Percentiles rank a stretch among this genome's conserved stretches.
These are phyloP conservation scores for Fusarium buxicola DNA, from an alignment of 2,329 filamentous ascomycete genomes.

Conservation along the genomic window DNA sequence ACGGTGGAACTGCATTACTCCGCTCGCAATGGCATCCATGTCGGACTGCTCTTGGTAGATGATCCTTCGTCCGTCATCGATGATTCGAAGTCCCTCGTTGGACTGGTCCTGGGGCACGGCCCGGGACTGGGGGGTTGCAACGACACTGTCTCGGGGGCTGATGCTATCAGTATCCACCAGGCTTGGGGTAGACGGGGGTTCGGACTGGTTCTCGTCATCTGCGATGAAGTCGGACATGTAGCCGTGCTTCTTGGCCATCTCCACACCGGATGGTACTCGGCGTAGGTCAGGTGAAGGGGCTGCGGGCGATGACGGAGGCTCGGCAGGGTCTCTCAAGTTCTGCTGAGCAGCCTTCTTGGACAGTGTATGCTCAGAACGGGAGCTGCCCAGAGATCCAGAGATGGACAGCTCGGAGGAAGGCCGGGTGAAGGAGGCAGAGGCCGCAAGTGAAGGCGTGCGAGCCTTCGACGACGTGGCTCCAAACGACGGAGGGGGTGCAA, in stretches of 20 bases:
- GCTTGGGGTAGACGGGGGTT: slow-evolving; percentile 47
- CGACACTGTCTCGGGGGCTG: slow-evolving; percentile 45
- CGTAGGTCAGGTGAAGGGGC: slow-evolving; percentile 30
- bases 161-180: slow-evolving; percentile 48
- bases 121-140: slow-evolving; percentile 43
- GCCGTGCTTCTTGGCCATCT: slow-evolving; percentile 45
- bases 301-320: slow-evolving; percentile 32
- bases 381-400: slow-evolving; percentile 37
- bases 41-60: slow-evolving; percentile 45
- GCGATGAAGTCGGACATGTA: slow-evolving; percentile 46
- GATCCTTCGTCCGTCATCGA: slow-evolving; percentile 45
- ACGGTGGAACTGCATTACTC: slow-evolving; percentile 41
- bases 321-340: slow-evolving; percentile 36
- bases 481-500: slow-evolving; percentile 22
- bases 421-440: slow-evolving; percentile 28
- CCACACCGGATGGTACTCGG: slow-evolving; percentile 44
- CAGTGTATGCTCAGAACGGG: slow-evolving; percentile 40
- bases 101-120: slow-evolving; percentile 39
- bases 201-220: slow-evolving; percentile 47
- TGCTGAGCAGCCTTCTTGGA: slow-evolving; percentile 39
- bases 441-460: slow-evolving; percentile 25
- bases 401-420: slow-evolving; percentile 36
- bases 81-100: slow-evolving; percentile 44
- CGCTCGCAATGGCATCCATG: slow-evolving; percentile 39
- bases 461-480: slow-evolving; percentile 25